Evolutionary conservation across 2,329 filamentous ascomycete species (phyloP), one percentile per base, ranked within the genome.

Genomic region (Dryadomyces quercus-mongolicae): DNA sequence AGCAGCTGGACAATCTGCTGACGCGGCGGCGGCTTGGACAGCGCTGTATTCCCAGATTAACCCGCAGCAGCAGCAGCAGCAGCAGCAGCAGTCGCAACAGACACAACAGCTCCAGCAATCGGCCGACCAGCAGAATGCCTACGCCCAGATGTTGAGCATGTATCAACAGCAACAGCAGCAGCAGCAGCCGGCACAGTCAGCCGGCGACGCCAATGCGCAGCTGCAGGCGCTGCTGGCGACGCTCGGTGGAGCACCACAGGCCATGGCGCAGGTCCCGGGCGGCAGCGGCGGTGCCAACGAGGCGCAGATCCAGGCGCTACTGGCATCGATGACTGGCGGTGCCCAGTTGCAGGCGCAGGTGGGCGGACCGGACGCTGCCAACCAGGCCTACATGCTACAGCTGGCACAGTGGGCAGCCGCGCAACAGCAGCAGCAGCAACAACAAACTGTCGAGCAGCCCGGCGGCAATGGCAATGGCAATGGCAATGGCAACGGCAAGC

Each of bases 11-110:
- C 53, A 62, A 45, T 43, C 59, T 4, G 56, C 60, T n/a, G 64
- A 67, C 42, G 60, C 70, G 31, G 60, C 63, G 38, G 58, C 63
- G 16, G 62, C 69, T 10, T 71, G 70, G 68, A 66, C 67, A 1
- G 66, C 68, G 4, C 72, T 71, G 50, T 73, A 70, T 57, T 67
- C 70, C 3, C 70, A 73, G 58, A 56, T 65, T 16, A 59, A 58
- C 42, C 55, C 60, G 38, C 61, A 59, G 55, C 62, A 60, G 21
- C 63, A 61, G 40, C 55, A 55, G 51, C 60, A 59, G 53, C 54
- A 57, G 40, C 45, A 58, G 55, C n/a, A n/a, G n/a, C 56, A 62
- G 52, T 59, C 56, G 54, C 60, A 58, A 34, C 63, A 60, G 53
- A 59, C 57, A 31, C 52, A 54, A 31, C 58, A 58, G 52, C n/a